Evolutionary conservation across 257 asterid genomes (phyloP).

Genomic region (Coffea eugenioides): DNA sequence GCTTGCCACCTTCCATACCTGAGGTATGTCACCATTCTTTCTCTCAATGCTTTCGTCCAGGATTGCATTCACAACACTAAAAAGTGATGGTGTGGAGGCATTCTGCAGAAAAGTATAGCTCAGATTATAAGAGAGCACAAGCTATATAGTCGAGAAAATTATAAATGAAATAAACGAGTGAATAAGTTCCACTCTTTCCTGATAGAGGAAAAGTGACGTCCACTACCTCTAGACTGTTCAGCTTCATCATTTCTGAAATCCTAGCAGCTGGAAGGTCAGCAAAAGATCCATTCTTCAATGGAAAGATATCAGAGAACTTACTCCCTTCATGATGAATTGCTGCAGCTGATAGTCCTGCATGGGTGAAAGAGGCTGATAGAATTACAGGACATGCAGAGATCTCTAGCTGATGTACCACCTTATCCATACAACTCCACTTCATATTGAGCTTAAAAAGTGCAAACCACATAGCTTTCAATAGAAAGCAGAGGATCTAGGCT

Average conservation of each 20-base stretch:
- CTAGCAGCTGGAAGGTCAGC: conserved; percentile 55
- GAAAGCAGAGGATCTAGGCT: too few relatives aligned
- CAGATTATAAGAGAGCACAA: conserved; percentile 31
- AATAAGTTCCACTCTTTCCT: neutral
- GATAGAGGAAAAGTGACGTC: neutral
- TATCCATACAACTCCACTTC: neutral
- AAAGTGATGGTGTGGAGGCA: conserved; percentile 70
- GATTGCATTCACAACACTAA: conserved; percentile 54
- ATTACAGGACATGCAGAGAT: neutral
- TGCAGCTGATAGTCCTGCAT: conserved; percentile 18
- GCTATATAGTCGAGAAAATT: conserved; percentile 13
- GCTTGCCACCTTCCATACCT: conserved; percentile 48
- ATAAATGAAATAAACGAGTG: neutral
- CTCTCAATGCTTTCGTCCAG: conserved; percentile 79
- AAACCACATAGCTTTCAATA: too few relatives aligned
- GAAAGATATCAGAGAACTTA: conserved; percentile 40
- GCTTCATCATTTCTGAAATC: conserved; percentile 71
- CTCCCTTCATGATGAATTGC: conserved; percentile 44
- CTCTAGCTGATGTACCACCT: neutral
- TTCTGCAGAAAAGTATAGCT: conserved; percentile 49
- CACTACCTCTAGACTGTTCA: conserved; percentile 72
- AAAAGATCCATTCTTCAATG: conserved; percentile 46
- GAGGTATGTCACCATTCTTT: conserved; percentile 70
- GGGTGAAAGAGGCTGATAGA: neutral
- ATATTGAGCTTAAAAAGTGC: too few relatives aligned